These are phyloP conservation scores for Globisporangium mamillatum DNA, from an alignment of 352 stramenopile genomes.

Conservation along the genomic window DNA sequence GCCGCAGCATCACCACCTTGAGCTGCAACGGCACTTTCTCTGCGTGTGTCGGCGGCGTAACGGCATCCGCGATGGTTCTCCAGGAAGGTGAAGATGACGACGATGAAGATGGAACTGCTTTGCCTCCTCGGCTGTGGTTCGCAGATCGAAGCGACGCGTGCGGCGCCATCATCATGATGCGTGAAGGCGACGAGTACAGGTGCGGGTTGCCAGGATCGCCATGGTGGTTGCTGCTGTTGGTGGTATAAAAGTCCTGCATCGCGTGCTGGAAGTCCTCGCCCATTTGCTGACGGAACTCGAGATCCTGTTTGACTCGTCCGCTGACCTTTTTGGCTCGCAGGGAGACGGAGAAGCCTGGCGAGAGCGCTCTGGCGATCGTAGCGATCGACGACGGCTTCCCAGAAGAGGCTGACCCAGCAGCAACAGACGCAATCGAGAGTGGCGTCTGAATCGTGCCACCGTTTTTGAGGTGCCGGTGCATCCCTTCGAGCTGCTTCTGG, in stretches of 20 bases:
- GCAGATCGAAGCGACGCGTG: not conserved
- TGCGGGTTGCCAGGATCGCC: not conserved
- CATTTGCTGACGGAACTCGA: slow-evolving; percentile 40
- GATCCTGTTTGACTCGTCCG: slow-evolving; percentile 24
- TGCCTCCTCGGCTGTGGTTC: not conserved
- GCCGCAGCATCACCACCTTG: slow-evolving; percentile 48
- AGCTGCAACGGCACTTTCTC: slow-evolving; percentile 56
- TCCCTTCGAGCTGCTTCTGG: slow-evolving; percentile 41
- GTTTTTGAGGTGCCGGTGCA: slow-evolving; percentile 65
- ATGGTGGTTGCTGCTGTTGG: slow-evolving; percentile 3
- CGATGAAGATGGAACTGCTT: not conserved
- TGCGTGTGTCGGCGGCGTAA: slow-evolving; percentile 3
- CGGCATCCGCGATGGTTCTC: slow-evolving; percentile 7
- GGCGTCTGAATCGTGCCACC: slow-evolving; percentile 44
- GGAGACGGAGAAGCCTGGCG: slow-evolving; percentile 1
- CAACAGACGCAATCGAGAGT: slow-evolving; percentile 16
- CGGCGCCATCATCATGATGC: not conserved
- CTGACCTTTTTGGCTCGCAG: not conserved
- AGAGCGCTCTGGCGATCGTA: slow-evolving; percentile 6
- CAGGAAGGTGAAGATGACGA: not conserved
- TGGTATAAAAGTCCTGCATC: slow-evolving; percentile 60
- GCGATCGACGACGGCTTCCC: slow-evolving; percentile 8
- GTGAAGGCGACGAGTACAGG: not conserved
- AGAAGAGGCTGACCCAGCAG: not conserved
- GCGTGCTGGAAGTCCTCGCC: slow-evolving; percentile 52